Percentiles rank a stretch among this genome's conserved stretches.
phyloP scores from a whole-genome alignment of 129 eudicot genomes.

The Pittosporum tobira region DNA sequence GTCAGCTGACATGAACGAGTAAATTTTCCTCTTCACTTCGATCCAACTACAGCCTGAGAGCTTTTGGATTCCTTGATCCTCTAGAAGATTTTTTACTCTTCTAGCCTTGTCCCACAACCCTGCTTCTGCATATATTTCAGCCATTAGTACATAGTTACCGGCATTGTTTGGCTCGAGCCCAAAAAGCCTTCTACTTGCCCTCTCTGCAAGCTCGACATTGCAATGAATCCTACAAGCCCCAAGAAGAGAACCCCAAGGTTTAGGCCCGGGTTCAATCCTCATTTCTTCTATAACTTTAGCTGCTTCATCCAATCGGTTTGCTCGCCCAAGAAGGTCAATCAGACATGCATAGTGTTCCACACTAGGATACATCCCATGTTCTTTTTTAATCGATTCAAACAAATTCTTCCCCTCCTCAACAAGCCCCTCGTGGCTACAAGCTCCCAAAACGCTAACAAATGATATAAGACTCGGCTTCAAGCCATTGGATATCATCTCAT shows the following conservation, averaged over 20 bases:
- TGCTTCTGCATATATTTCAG: conserved; percentile 74
- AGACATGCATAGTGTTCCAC: conserved; percentile 89
- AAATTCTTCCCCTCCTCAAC: conserved; percentile 59
- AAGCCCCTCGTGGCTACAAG: conserved; percentile 89
- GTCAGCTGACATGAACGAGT: conserved; percentile 60
- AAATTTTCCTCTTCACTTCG: conserved; percentile 52
- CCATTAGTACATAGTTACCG: conserved; percentile 83
- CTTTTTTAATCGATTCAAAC: conserved; percentile 58
- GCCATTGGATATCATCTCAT: conserved; percentile 46
- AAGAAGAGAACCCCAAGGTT: conserved; percentile 85
- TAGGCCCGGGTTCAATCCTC: conserved; percentile 79
- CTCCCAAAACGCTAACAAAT: conserved; percentile 73
- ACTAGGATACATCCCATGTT: conserved; percentile 43
- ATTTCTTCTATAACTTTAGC: conserved; percentile 57
- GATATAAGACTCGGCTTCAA: conserved; percentile 55
- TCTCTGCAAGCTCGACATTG: conserved; percentile 75
- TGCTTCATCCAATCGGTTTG: conserved; percentile 79
- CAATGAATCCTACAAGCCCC: conserved; percentile 93
- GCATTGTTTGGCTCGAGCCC: conserved; percentile 83
- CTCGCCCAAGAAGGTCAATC: conserved; percentile 95
- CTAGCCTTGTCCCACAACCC: conserved; percentile 64
- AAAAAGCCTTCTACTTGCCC: conserved; percentile 69
- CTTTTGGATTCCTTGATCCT: conserved; percentile 53
- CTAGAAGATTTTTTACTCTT: conserved; percentile 57
- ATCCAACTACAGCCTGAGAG: conserved; percentile 82